Evolutionary conservation across 768 basidiomycete species (phyloP).

Genomic region (Clathrus columnatus): DNA sequence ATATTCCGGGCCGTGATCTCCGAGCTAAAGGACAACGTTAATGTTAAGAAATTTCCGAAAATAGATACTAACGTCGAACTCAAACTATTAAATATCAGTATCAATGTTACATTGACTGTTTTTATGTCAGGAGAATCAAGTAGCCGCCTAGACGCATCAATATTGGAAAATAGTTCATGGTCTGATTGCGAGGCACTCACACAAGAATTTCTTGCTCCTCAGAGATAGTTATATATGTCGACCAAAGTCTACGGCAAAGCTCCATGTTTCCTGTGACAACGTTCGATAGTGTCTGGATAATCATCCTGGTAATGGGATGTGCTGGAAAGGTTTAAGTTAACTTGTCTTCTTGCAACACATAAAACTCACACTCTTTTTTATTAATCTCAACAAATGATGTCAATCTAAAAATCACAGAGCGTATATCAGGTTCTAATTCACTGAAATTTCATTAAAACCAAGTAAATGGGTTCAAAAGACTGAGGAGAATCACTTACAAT

Average conservation of each 20-base stretch:
- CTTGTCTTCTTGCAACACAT: not conserved
- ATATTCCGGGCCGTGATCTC: conserved; percentile 42
- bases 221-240: conserved; percentile 51
- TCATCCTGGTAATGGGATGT: conserved; percentile 50
- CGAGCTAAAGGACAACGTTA: conserved; percentile 11
- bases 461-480: not conserved
- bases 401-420: conserved; percentile 58
- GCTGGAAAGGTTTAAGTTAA: conserved; percentile 34
- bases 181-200: conserved; percentile 35
- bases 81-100: conserved; percentile 67
- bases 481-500: conserved; percentile 44
- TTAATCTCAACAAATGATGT: conserved; percentile 69
- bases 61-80: conserved; percentile 31
- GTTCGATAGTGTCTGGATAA: conserved; percentile 77
- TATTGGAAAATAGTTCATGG: conserved; percentile 8
- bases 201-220: conserved; percentile 70
- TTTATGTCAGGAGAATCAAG: conserved; percentile 57
- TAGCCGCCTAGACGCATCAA: conserved; percentile 26
- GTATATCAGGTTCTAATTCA: conserved; percentile 60
- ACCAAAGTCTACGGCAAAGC: conserved; percentile 53
- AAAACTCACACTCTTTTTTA: conserved; percentile 44
- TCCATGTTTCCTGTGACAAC: conserved; percentile 65
- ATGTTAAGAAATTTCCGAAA: not conserved
- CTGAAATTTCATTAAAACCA: conserved; percentile 27
- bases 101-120: conserved; percentile 51